Base-by-base conservation (phyloP, 495 filamentous ascomycete species). In the Aspergillus mulundensis region DNA sequence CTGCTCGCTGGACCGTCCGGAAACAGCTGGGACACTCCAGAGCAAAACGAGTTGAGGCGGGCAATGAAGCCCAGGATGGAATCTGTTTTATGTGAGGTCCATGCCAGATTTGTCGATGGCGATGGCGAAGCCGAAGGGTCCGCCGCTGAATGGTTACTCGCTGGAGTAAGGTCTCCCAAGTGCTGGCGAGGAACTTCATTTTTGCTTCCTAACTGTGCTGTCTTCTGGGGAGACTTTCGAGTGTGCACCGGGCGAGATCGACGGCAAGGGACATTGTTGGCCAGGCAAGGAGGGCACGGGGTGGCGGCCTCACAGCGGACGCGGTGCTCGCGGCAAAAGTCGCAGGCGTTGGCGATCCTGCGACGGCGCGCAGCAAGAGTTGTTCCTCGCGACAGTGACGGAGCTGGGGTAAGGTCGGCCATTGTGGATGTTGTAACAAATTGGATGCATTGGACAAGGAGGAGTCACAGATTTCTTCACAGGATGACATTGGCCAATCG, bases 61-160 rank as follows among this genome's bases (percentile, higher is more conserved):
- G 68, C 54, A 30, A 71, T 66, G 34, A 71, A 71, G 1, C 64
- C 68, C 3, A 66, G 42, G 14, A 64, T 60, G 3, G 64, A 71
- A 23, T 71, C 68, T 34, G 61, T 61, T 10, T 57, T 54, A 6
- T 59, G 12, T 58, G 8, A 58, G 8, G 40, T 42, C 40, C 40
- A 42, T 20, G 12, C 40, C 12, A 42, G 40, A 18, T 19, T 16
- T 7, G 11, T 2, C 12, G 40, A 42, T 20, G 40, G 40, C 14
- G 40, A 16, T 42, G 40, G n/a, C 25, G 25, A 28, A 8, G n/a
- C n/a, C 25, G 25, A 28, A 28, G 4, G 8, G 25, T 28, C 4
- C 8, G 25, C 25, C 8, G 25, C 4, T 28, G 3, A 3, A 28
- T 28, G 4, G 8, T 28, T 28, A 8, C 25, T 28, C 25, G 8